Conservation (phyloP, 2,329 filamentous ascomycete species). For the Epichloe glyceriae region DNA sequence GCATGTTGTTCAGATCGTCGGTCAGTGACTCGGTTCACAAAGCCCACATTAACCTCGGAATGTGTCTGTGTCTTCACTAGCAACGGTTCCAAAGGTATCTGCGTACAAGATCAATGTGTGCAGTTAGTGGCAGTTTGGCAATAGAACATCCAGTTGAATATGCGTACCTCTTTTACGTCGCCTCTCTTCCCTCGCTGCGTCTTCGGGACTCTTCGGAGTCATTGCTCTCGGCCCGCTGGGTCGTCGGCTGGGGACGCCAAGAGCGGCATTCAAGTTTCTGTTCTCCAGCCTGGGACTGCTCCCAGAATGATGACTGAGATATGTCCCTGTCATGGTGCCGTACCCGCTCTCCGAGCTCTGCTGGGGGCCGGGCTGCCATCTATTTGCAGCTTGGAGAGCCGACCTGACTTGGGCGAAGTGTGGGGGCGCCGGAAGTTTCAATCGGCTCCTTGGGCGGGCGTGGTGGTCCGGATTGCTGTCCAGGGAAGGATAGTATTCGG, state of each 20-base stretch:
- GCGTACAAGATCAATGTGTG: background rate
- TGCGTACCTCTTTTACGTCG: conserved; percentile 44
- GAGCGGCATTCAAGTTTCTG: conserved; percentile 40
- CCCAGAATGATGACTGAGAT: conserved; percentile 37
- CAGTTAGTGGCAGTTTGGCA: background rate
- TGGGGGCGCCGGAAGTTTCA: conserved; percentile 25
- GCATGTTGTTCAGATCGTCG: too few species aligned
- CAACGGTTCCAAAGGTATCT: conserved; percentile 19
- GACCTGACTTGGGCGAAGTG: conserved; percentile 33
- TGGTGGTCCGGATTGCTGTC: conserved; percentile 32
- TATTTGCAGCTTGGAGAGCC: conserved; percentile 34
- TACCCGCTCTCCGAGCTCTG: conserved; percentile 43
- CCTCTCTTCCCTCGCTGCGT: conserved; percentile 32
- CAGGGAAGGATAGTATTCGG: conserved; percentile 35
- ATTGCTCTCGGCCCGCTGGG: conserved; percentile 48
- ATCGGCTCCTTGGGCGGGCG: conserved; percentile 52
- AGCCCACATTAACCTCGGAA: conserved; percentile 13
- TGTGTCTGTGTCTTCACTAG: conserved; percentile 24
- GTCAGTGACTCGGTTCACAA: too few species aligned
- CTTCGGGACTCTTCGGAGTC: conserved; percentile 42
- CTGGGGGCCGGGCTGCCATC: conserved; percentile 44
- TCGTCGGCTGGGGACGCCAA: conserved; percentile 37
- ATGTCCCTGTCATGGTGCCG: conserved; percentile 32
- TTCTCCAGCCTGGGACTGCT: conserved; percentile 46
- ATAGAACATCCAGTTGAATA: background rate